Percentiles rank a stretch among this genome's conserved stretches.
Conservation (phyloP, 768 basidiomycete genomes). For the Mycena pura region DNA sequence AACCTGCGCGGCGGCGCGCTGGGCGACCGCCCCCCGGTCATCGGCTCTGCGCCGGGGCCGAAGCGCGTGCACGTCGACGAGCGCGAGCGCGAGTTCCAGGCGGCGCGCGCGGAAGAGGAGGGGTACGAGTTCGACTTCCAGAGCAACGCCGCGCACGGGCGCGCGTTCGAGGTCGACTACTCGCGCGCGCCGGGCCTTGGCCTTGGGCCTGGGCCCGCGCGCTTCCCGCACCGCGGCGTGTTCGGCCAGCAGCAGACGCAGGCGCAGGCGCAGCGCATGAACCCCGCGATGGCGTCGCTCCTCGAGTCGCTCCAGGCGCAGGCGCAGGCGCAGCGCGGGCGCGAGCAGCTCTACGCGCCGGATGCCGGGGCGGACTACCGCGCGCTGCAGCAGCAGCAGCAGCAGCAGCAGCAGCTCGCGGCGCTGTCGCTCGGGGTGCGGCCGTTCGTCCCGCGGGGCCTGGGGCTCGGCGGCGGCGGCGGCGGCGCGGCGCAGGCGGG, state of each 20-base stretch:
- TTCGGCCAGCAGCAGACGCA: constrained; percentile 6
- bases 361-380: constrained; percentile 21
- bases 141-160: constrained; percentile 31
- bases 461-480: too few species aligned
- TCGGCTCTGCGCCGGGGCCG: constrained; percentile 5
- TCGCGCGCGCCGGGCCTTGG: too few species aligned
- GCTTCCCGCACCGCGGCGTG: constrained; percentile 18
- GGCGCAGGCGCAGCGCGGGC: constrained; percentile 9
- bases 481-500: constrained; percentile 33
- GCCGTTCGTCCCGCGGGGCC: constrained; percentile 12
- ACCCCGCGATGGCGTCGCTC: constrained; percentile 47
- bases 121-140: constrained; percentile 17
- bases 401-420: constrained; percentile 18
- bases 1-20: constrained; percentile 76
- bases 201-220: too few species aligned
- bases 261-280: constrained; percentile 27
- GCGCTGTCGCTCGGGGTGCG: background rate
- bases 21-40: background rate
- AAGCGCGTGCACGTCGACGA: background rate
- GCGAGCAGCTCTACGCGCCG: constrained; percentile 12
- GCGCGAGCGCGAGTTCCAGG: background rate
- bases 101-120: background rate
- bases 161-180: constrained; percentile 47
- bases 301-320: constrained; percentile 41
- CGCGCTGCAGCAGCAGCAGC: constrained; percentile 14